Evolutionary conservation across 345 rosid species (phyloP).

Genomic region (Brassica rapa): DNA sequence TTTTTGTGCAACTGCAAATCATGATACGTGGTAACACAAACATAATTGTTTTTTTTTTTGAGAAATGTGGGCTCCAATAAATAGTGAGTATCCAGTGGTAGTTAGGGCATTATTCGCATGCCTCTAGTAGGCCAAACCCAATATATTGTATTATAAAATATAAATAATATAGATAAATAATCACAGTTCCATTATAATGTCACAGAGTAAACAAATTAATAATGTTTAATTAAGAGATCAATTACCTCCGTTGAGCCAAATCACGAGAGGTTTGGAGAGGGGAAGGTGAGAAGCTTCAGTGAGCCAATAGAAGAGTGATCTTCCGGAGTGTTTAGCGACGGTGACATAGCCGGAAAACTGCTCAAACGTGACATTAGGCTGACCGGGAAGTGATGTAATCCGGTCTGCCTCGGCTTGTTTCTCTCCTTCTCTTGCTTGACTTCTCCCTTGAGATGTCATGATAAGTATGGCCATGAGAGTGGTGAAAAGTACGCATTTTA

Average conservation of each 20-base stretch:
- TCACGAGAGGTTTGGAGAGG: slow-evolving; percentile 69
- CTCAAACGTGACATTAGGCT: slow-evolving; percentile 78
- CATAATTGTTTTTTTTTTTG: background rate
- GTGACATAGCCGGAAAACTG: slow-evolving; percentile 95
- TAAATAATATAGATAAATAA: background rate
- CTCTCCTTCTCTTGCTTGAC: slow-evolving; percentile 11
- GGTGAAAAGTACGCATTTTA: slow-evolving; percentile 36
- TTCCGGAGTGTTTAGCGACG: slow-evolving; percentile 61
- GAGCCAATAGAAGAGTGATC: slow-evolving; percentile 97
- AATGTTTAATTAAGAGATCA: background rate
- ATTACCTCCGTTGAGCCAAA: slow-evolving; percentile 98
- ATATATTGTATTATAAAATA: background rate
- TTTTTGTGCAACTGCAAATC: background rate
- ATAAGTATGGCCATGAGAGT: slow-evolving; percentile 31
- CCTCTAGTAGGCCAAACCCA: slow-evolving; percentile 42
- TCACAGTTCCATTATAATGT: background rate
- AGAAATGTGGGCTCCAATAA: slow-evolving; percentile 25
- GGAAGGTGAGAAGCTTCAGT: slow-evolving; percentile 66
- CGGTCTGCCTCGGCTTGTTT: slow-evolving; percentile 67
- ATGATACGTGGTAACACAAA: background rate
- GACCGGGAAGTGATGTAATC: slow-evolving; percentile 86
- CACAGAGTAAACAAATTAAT: background rate
- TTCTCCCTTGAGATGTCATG: slow-evolving; percentile 33
- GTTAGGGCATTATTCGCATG: slow-evolving; percentile 49
- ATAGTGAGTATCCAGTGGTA: slow-evolving; percentile 35